phyloP scores from a whole-genome alignment of 441 rosid species.

The Corymbia calophylla region DNA sequence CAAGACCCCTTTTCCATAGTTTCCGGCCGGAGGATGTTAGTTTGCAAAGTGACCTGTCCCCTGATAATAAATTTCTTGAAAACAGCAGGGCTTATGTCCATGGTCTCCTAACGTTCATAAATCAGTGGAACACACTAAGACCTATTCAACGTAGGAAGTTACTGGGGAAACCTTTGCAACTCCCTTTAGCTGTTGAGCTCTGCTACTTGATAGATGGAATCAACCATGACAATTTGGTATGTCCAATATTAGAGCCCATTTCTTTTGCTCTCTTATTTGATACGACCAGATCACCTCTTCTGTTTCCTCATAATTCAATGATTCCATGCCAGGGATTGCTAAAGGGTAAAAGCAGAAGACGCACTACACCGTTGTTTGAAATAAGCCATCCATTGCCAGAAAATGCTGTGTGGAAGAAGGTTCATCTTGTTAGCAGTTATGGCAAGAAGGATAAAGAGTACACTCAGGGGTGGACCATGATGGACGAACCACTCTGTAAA shows the following conservation, averaged over 20 bases:
- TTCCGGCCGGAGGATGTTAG: slow-evolving; percentile 82
- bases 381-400: slow-evolving; percentile 68
- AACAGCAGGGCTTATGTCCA: slow-evolving; percentile 31
- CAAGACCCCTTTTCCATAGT: slow-evolving; percentile 70
- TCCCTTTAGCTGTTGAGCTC: slow-evolving; percentile 77
- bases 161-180: slow-evolving; percentile 82
- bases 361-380: slow-evolving; percentile 62
- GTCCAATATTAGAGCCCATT: neutral
- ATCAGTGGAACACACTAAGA: slow-evolving; percentile 74
- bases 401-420: slow-evolving; percentile 70
- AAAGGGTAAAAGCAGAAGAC: slow-evolving; percentile 82
- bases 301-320: neutral
- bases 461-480: slow-evolving; percentile 72
- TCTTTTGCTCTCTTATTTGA: neutral
- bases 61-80: slow-evolving; percentile 19
- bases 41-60: slow-evolving; percentile 17
- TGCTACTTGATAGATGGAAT: slow-evolving; percentile 78
- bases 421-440: slow-evolving; percentile 39
- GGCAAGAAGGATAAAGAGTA: slow-evolving; percentile 69
- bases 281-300: neutral
- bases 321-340: slow-evolving; percentile 66
- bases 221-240: slow-evolving; percentile 64
- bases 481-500: slow-evolving; percentile 86
- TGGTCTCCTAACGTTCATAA: slow-evolving; percentile 49
- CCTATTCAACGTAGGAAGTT: slow-evolving; percentile 75